Conservation (phyloP, 2,329 filamentous ascomycete species). For the Clarireedia sp. region DNA sequence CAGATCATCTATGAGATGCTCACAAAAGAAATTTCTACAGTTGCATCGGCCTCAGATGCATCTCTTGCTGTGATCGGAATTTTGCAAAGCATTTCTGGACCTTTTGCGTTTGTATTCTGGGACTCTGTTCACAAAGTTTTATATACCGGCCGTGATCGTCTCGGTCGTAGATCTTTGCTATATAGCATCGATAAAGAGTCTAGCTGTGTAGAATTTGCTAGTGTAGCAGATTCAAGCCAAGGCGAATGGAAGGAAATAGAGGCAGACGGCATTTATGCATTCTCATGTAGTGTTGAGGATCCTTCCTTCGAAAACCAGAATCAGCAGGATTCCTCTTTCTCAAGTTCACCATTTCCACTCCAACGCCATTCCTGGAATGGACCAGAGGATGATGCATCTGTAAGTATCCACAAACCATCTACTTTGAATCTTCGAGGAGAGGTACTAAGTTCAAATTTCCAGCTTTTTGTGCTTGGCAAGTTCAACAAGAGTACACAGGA, state of each 20-base stretch:
- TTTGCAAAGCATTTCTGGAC: slow-evolving; percentile 61
- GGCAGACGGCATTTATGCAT: slow-evolving; percentile 67
- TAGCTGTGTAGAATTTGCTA: slow-evolving; percentile 55
- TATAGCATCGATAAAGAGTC: slow-evolving; percentile 37
- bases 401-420: background rate
- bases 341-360: slow-evolving; percentile 9
- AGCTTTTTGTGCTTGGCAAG: slow-evolving; percentile 17
- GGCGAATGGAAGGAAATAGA: slow-evolving; percentile 70
- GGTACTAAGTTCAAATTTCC: background rate
- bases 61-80: slow-evolving; percentile 39
- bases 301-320: background rate
- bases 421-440: background rate
- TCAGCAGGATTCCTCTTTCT: background rate
- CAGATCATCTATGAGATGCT: slow-evolving; percentile 58
- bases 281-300: slow-evolving; percentile 15
- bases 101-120: slow-evolving; percentile 84
- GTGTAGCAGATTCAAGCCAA: slow-evolving; percentile 50
- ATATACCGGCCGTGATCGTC: slow-evolving; percentile 78
- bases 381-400: background rate
- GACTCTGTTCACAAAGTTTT: slow-evolving; percentile 54
- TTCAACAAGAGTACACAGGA: slow-evolving; percentile 34
- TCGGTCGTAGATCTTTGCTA: slow-evolving; percentile 80
- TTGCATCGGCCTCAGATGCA: slow-evolving; percentile 14
- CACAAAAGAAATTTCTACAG: slow-evolving; percentile 28
- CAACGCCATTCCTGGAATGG: slow-evolving; percentile 12